Percentiles rank a stretch among this genome's conserved stretches.
These are phyloP conservation scores for Eucalyptus tenuipes DNA, from an alignment of 345 rosid genomes.

Conservation along the genomic window DNA sequence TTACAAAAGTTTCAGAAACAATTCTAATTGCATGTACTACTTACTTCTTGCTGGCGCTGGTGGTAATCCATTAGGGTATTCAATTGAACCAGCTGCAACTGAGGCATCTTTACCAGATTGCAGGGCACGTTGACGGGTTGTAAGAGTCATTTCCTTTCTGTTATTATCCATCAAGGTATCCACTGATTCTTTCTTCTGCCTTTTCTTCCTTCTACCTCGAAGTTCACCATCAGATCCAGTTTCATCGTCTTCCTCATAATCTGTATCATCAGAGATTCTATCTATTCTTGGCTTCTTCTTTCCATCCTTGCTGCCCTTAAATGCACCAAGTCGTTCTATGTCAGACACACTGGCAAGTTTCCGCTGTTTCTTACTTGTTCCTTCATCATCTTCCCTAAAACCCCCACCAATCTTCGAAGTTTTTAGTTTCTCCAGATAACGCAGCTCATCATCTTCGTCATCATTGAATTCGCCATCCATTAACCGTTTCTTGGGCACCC, in stretches of 20 bases:
- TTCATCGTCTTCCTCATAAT: conserved; percentile 42
- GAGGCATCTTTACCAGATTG: conserved; percentile 65
- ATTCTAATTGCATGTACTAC: not conserved
- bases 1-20: not conserved
- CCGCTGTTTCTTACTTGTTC: conserved; percentile 38
- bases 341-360: conserved; percentile 54
- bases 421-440: conserved; percentile 72
- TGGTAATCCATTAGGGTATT: conserved; percentile 89
- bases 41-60: conserved; percentile 88
- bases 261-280: conserved; percentile 30
- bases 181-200: conserved; percentile 43
- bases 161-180: conserved; percentile 38
- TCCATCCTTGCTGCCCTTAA: conserved; percentile 31
- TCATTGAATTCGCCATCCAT: conserved; percentile 52
- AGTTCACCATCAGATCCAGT: conserved; percentile 33
- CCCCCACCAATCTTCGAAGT: conserved; percentile 27
- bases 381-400: conserved; percentile 41
- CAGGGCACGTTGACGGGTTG: conserved; percentile 86
- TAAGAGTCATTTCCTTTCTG: conserved; percentile 62
- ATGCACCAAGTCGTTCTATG: conserved; percentile 22
- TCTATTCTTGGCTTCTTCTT: conserved; percentile 41
- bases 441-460: conserved; percentile 78
- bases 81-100: conserved; percentile 39
- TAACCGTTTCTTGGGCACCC: conserved; percentile 55
- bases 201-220: conserved; percentile 28